These are phyloP conservation scores for Pythium guiyangense DNA, from an alignment of 352 stramenopile species.

Conservation along the genomic window DNA sequence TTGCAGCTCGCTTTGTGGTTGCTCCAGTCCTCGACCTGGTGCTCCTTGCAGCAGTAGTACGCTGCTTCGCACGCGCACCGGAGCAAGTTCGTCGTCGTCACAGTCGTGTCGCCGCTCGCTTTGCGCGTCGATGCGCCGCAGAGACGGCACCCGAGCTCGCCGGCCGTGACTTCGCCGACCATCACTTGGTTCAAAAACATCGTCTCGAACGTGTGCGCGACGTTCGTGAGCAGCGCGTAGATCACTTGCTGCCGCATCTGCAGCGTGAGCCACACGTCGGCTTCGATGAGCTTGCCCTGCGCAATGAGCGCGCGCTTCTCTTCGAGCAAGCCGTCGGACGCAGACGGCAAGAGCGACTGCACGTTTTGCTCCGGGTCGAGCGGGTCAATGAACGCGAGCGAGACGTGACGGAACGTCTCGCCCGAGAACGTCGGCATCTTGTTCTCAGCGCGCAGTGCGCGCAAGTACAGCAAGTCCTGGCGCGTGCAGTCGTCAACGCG, in stretches of 20 bases:
- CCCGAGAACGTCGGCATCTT: constrained; percentile 87
- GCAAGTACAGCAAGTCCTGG: constrained; percentile 72
- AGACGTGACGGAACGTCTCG: constrained; percentile 69
- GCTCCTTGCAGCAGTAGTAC: constrained; percentile 85
- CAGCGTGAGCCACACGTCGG: constrained; percentile 79
- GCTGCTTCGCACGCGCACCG: constrained; percentile 67
- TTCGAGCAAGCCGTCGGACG: constrained; percentile 41
- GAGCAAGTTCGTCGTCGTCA: constrained; percentile 24
- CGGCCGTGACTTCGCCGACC: constrained; percentile 53
- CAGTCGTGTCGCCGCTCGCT: not conserved
- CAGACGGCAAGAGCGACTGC: constrained; percentile 70
- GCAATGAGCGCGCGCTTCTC: constrained; percentile 65
- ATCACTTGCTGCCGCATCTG: constrained; percentile 86
- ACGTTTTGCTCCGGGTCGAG: constrained; percentile 69
- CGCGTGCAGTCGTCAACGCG: constrained; percentile 66
- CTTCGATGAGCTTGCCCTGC: constrained; percentile 72
- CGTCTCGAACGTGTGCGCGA: constrained; percentile 81
- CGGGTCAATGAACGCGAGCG: constrained; percentile 76
- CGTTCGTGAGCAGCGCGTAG: constrained; percentile 73
- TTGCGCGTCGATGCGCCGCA: constrained; percentile 48
- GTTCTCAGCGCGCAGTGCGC: constrained; percentile 41
- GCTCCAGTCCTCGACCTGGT: constrained; percentile 78
- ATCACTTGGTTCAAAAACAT: constrained; percentile 77
- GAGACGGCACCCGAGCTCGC: constrained; percentile 62
- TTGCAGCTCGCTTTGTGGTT: constrained; percentile 81